Evolutionary conservation across 106 monocot genomes (phyloP).

Genomic region (Platanthera zijinensis): DNA sequence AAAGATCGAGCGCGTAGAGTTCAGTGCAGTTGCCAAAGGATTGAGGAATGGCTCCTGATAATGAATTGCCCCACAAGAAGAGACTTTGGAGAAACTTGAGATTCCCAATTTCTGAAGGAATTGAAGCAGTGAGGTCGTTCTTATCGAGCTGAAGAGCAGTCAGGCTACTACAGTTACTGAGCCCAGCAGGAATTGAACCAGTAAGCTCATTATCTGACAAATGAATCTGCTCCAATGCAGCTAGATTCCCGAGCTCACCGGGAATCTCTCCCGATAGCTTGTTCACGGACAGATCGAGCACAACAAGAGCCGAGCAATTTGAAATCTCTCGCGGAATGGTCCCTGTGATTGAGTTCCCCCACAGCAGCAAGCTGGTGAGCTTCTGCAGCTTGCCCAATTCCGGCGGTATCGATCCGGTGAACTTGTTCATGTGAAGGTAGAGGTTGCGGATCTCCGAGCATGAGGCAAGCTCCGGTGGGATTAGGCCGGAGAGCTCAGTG

Average conservation of each 20-base stretch:
- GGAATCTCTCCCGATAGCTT: constrained; percentile 64
- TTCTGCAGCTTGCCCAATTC: constrained; percentile 75
- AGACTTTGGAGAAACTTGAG: constrained; percentile 55
- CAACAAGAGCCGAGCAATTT: constrained; percentile 68
- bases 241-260: constrained; percentile 49
- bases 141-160: constrained; percentile 77
- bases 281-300: constrained; percentile 80
- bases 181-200: constrained; percentile 43
- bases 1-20: constrained; percentile 75
- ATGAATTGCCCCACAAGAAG: constrained; percentile 79
- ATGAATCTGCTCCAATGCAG: constrained; percentile 68
- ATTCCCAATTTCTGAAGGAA: constrained; percentile 44
- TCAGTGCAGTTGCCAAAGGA: constrained; percentile 60
- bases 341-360: constrained; percentile 73
- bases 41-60: constrained; percentile 55
- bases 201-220: constrained; percentile 69
- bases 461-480: constrained; percentile 50
- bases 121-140: constrained; percentile 55
- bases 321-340: constrained; percentile 54
- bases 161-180: constrained; percentile 73
- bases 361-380: constrained; percentile 81
- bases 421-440: constrained; percentile 86
- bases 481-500: constrained; percentile 61
- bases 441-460: constrained; percentile 66
- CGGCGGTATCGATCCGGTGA: constrained; percentile 47